phyloP scores from a whole-genome alignment of 345 rosid genomes.

The Populus alba region DNA sequence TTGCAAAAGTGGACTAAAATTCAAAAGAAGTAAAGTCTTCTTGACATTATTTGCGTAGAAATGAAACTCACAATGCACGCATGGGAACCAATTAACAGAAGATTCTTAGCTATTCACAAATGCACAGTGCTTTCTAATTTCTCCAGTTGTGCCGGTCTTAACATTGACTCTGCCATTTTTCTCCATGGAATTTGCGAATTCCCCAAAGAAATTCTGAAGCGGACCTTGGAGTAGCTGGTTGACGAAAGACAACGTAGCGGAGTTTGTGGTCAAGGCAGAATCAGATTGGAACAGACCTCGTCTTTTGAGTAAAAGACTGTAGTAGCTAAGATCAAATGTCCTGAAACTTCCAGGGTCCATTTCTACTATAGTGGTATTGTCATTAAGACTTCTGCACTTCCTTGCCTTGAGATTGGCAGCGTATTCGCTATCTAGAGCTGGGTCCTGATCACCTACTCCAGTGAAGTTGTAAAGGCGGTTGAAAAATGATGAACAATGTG shows the following conservation, averaged over 20 bases:
- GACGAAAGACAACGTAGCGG: conserved; percentile 42
- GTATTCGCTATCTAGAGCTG: conserved; percentile 62
- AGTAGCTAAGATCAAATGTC: conserved; percentile 74
- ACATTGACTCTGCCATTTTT: conserved; percentile 67
- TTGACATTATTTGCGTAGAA: background rate
- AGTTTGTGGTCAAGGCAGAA: conserved; percentile 57
- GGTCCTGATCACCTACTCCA: conserved; percentile 58
- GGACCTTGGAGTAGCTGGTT: conserved; percentile 54
- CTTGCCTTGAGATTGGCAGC: conserved; percentile 63
- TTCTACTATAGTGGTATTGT: conserved; percentile 59
- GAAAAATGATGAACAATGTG: conserved; percentile 64
- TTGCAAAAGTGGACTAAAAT: background rate
- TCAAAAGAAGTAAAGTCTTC: background rate
- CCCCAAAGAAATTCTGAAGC: conserved; percentile 40
- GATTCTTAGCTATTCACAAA: conserved; percentile 47
- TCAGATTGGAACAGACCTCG: conserved; percentile 81
- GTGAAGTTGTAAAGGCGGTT: conserved; percentile 70
- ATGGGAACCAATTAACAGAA: background rate
- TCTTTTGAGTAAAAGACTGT: conserved; percentile 47
- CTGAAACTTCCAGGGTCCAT: conserved; percentile 81
- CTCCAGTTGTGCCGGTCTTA: conserved; percentile 62
- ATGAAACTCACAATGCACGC: background rate
- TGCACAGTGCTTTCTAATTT: conserved; percentile 70
- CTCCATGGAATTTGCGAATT: conserved; percentile 72
- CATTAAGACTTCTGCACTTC: conserved; percentile 56